Percentiles rank a stretch among this genome's conserved stretches.
phyloP scores from a whole-genome alignment of 768 basidiomycete genomes.

The Pleurotus platypus region DNA sequence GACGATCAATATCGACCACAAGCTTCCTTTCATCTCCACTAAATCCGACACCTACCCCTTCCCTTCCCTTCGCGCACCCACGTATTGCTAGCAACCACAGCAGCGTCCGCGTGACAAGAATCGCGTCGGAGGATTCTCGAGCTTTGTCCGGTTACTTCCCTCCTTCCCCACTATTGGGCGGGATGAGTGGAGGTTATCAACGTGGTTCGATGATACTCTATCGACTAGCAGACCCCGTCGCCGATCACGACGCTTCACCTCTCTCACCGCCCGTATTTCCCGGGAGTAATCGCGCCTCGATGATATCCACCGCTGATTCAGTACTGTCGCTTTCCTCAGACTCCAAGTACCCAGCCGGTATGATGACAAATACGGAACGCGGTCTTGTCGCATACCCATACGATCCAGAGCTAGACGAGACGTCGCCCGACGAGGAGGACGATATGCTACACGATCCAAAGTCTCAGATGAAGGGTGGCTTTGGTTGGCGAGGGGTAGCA shows the following conservation, averaged over 20 bases:
- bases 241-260: constrained; percentile 3
- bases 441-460: constrained; percentile 57
- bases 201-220: constrained; percentile 24
- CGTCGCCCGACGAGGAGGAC: constrained; percentile 46
- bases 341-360: constrained; percentile 8
- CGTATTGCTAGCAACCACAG: constrained; percentile 1
- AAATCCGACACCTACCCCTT: neutral
- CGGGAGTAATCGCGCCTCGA: constrained; percentile 11
- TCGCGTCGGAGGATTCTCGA: constrained; percentile 5
- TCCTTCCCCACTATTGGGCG: neutral
- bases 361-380: constrained; percentile 11
- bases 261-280: constrained; percentile 15
- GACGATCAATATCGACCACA: constrained; percentile 1
- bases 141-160: constrained; percentile 4
- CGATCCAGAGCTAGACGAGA: constrained; percentile 43
- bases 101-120: constrained; percentile 4
- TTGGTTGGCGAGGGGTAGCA: constrained; percentile 33
- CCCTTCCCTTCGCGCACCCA: neutral
- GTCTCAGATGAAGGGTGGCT: constrained; percentile 17
- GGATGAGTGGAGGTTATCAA: neutral
- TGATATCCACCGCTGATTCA: constrained; percentile 12
- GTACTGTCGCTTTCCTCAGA: constrained; percentile 12
- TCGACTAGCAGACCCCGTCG: constrained; percentile 19
- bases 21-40: constrained; percentile 4
- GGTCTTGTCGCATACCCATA: constrained; percentile 62